Evolutionary conservation across 257 asterid genomes (phyloP), one percentile per base, ranked within the genome.

Genomic region (Rehmannia glutinosa): DNA sequence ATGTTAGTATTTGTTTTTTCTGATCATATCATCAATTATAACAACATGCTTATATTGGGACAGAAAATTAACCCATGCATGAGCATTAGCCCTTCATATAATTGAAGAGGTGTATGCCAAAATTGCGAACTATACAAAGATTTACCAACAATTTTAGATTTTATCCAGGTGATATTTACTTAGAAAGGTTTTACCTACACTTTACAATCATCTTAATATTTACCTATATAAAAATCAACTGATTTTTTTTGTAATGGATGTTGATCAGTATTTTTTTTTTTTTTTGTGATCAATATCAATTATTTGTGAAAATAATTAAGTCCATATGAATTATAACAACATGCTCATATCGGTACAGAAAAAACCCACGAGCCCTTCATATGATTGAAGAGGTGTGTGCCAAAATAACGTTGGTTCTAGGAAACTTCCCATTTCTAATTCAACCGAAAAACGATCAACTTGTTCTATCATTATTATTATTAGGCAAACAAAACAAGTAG

Each of bases 361-460:
- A 38, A 68, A 17, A 4, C 24, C 11, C 45, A 46, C 13, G 53
- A n/a, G n/a, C n/a, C n/a, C n/a, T 51, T 43, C 19, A 36, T 9
- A 47, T 51, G 11, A 65, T 72, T 57, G 68, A 64, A 58, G 59
- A 36, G 66, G 9, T 23, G 1, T 8, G 5, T 2, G 62, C 66
- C 68, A 68, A 62, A 68, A 16, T 24, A 8, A 55, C 12, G 75
- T 17, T 46, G 33, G 25, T 75, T 75, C 75, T 63, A 2, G 20
- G 80, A 75, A 75, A 57, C 28, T 75, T 75, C 80, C 69, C 21
- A 28, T 4, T 45, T 63, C 50, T 8, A 19, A 4, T 46, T 68
- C 75, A 21, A 25, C 2, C 13, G n/a, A 38, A 38, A 30, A 25
- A 60, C 8, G 3, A 50, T n/a, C 64, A 3, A 47, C 23, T 39